Evolutionary conservation across 345 rosid genomes (phyloP), one percentile per base, ranked within the genome.

Genomic region (Salix caprea): DNA sequence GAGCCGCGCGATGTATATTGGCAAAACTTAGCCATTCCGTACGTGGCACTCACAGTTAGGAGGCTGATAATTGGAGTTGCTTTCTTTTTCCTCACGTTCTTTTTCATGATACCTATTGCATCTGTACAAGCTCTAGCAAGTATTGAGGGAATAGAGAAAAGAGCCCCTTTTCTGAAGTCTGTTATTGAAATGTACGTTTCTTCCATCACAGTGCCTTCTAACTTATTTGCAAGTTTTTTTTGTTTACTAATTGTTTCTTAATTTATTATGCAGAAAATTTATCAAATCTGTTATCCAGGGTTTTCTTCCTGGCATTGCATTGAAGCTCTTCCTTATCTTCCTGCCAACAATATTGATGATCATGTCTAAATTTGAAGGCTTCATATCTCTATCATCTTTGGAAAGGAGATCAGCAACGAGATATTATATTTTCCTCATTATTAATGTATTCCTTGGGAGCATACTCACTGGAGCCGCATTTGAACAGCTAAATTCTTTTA

Each of bases 351-450:
- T 93, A 77, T 78, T 96, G 82, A 96, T 96, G 99, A 89, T 89
- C 73, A 93, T 96, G 98, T 87, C 99, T n/a, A 91, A 91, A 80
- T 90, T 96, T 52, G 99, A 96, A 86, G 99, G 99, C 78, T 93
- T 93, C 77, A 79, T 72, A 69, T 87, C 99, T 26, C 28, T 84
- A 34, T 96, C 99, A 39, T 87, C 85, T 67, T 82, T 96, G 9
- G 98, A 96, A 77, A 90, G 99, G 82, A 90, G 98, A 82, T 80
- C 97, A 32, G 99, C 99, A 16, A 81, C 92, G 39, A 87, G 96
- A 87, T 96, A 90, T 82, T 93, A 96, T 81, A 50, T 91, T 69
- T 96, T 96, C 84, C 89, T 88, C 80, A 73, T 96, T 0, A 92
- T 93, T 77, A 96, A 96, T 28, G 93, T 91, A 23, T 96, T 96